Evolutionary conservation across 306 rosid species (phyloP).

Genomic region (Dryas octopetala): DNA sequence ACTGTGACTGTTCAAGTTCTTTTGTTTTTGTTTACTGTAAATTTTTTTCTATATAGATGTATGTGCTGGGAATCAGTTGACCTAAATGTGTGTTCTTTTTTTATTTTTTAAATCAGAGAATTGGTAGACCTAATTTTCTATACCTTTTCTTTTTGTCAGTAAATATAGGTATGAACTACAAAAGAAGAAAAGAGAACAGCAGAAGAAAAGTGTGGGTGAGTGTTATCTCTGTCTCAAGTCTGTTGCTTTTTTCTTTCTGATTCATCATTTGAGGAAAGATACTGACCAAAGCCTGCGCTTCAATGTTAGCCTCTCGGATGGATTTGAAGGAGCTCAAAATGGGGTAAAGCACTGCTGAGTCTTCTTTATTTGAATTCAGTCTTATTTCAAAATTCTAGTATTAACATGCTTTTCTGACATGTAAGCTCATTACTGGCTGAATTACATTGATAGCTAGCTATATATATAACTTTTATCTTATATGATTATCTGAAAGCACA

Average conservation of each 20-base stretch:
- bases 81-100: background rate
- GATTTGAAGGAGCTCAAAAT: conserved; percentile 98
- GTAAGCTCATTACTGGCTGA: background rate
- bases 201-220: conserved; percentile 98
- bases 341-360: conserved; percentile 61
- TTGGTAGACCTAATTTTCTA: conserved; percentile 7
- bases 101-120: background rate
- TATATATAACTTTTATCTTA: background rate
- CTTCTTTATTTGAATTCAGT: conserved; percentile 11
- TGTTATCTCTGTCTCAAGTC: conserved; percentile 32
- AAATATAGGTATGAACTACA: conserved; percentile 86
- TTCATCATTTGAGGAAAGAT: conserved; percentile 34
- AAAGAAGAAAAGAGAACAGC: conserved; percentile 93
- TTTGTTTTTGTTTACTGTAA: too few relatives aligned
- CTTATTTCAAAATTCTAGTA: background rate
- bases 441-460: background rate
- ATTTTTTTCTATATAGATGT: background rate
- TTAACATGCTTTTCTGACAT: background rate
- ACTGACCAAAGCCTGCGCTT: conserved; percentile 49
- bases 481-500: background rate
- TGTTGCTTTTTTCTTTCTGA: conserved; percentile 31
- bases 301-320: conserved; percentile 86
- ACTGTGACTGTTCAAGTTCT: too few relatives aligned
- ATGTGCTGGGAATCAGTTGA: background rate
- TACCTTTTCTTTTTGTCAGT: conserved; percentile 52